phyloP scores from a whole-genome alignment of 108 stramenopile genomes.

The Nannochloropsis granulata region DNA sequence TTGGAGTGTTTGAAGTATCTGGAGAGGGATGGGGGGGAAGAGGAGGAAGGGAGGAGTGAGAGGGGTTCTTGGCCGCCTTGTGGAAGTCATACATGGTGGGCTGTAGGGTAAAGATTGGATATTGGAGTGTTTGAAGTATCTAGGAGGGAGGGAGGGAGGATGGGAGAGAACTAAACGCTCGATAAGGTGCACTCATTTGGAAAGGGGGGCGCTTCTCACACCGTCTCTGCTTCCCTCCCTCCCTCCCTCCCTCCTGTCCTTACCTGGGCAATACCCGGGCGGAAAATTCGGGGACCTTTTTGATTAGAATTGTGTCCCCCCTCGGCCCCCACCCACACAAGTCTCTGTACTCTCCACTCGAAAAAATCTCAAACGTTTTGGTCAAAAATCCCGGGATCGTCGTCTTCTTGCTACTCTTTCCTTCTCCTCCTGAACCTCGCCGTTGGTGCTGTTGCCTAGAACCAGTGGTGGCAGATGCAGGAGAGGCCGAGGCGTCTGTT shows the following conservation, averaged over 20 bases:
- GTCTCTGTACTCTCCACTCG: background rate
- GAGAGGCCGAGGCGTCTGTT: background rate
- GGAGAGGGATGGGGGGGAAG: background rate
- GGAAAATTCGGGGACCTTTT: constrained; percentile 27
- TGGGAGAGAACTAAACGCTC: background rate
- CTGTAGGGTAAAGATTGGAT: constrained; percentile 41
- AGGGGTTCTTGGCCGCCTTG: constrained; percentile 35
- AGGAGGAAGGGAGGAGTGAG: background rate
- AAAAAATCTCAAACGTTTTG: constrained; percentile 40
- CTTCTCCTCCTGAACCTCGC: background rate
- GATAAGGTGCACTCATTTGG: background rate
- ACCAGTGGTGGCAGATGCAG: no score
- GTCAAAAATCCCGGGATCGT: constrained; percentile 29
- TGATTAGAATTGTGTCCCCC: constrained; percentile 35
- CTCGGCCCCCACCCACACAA: constrained; percentile 30
- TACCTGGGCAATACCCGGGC: constrained; percentile 16
- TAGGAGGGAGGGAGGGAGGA: background rate
- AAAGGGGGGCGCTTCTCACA: background rate
- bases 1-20: constrained; percentile 40
- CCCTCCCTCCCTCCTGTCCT: background rate
- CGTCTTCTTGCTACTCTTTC: background rate
- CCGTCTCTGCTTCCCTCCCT: background rate
- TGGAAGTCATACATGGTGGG: constrained; percentile 43
- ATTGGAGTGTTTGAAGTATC: constrained; percentile 40
- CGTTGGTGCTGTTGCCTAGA: background rate